A percentile compares a stretch with the other conserved stretches of the same genome.
Evolutionary conservation across 768 basidiomycete species (phyloP).

Genomic region (Tulasnella sp.): DNA sequence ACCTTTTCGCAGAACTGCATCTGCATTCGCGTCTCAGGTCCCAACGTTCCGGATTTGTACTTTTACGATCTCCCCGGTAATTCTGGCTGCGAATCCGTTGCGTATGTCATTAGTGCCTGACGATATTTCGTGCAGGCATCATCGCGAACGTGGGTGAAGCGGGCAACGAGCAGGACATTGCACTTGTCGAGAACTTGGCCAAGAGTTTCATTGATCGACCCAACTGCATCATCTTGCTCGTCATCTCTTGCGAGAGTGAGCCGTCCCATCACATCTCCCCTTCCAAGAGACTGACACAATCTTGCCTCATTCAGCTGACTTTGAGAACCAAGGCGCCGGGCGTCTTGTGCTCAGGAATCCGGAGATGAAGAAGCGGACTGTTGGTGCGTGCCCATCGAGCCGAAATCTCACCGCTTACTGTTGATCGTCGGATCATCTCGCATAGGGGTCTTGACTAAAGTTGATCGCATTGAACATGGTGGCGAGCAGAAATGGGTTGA

Average conservation of each 20-base stretch:
- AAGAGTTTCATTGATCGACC: conserved; percentile 4
- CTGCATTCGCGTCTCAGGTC: conserved; percentile 47
- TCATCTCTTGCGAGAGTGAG: conserved; percentile 10
- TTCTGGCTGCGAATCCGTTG: background rate
- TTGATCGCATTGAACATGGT: conserved; percentile 49
- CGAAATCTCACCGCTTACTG: too few species aligned
- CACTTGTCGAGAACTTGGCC: conserved; percentile 10
- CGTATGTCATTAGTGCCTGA: background rate
- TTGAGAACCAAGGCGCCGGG: conserved; percentile 68
- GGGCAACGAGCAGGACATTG: conserved; percentile 11
- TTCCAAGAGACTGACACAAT: too few species aligned
- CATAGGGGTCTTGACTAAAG: conserved; percentile 62
- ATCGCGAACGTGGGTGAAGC: conserved; percentile 14
- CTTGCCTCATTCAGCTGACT: conserved; percentile 43
- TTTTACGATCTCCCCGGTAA: conserved; percentile 55
- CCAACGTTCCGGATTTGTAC: conserved; percentile 49
- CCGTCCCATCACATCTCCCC: background rate
- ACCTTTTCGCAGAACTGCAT: conserved; percentile 47
- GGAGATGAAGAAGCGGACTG: conserved; percentile 52
- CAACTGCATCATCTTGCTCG: conserved; percentile 15
- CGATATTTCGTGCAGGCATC: conserved; percentile 1
- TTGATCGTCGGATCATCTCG: too few species aligned
- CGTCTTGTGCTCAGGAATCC: conserved; percentile 51
- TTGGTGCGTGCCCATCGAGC: conserved; percentile 36
- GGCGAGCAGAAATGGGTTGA: conserved; percentile 46